Evolutionary conservation across 345 rosid genomes (phyloP).

Genomic region (Physaria fendleri): DNA sequence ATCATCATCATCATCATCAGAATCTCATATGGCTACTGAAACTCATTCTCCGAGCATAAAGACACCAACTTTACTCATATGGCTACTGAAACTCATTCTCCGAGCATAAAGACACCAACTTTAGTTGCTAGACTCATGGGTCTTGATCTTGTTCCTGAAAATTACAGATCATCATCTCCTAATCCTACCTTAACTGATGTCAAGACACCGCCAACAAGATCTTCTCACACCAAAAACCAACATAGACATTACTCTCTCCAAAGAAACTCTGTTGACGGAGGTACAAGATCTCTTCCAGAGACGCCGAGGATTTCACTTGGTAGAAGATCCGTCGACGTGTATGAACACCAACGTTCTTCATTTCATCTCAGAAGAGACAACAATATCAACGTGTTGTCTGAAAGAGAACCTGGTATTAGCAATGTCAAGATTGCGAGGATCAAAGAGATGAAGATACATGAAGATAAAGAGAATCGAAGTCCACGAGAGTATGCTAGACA

Average conservation of each 20-base stretch:
- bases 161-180: slow-evolving; percentile 43
- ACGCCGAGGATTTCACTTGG: slow-evolving; percentile 76
- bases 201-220: slow-evolving; percentile 15
- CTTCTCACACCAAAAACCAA: slow-evolving; percentile 24
- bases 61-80: slow-evolving; percentile 53
- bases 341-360: slow-evolving; percentile 56
- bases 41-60: slow-evolving; percentile 59
- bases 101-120: slow-evolving; percentile 71
- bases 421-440: slow-evolving; percentile 36
- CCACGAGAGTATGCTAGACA: slow-evolving; percentile 63
- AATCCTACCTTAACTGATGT: slow-evolving; percentile 13
- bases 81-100: slow-evolving; percentile 39
- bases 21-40: slow-evolving; percentile 11
- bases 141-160: slow-evolving; percentile 77
- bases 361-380: slow-evolving; percentile 74
- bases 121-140: slow-evolving; percentile 94
- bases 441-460: slow-evolving; percentile 44
- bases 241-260: slow-evolving; percentile 30
- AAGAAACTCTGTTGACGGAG: slow-evolving; percentile 39
- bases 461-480: slow-evolving; percentile 52
- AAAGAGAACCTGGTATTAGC: slow-evolving; percentile 22
- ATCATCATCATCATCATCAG: no score
- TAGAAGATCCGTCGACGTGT: slow-evolving; percentile 59
- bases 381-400: slow-evolving; percentile 12
- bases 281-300: slow-evolving; percentile 70